Evolutionary conservation across 2,329 filamentous ascomycete genomes (phyloP).

Genomic region (Alternaria sp.): DNA sequence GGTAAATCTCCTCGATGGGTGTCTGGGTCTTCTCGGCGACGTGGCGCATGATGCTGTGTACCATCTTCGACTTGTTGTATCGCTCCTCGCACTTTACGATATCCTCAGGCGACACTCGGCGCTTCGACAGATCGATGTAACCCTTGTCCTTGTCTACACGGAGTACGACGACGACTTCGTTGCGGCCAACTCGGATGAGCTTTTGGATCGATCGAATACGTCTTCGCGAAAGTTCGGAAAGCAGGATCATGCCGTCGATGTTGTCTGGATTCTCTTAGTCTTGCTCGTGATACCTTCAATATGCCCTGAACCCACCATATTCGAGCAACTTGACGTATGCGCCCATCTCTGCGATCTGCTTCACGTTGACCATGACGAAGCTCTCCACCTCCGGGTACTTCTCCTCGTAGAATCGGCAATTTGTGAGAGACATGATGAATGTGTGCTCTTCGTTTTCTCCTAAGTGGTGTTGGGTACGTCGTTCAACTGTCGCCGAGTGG

Average conservation of each 20-base stretch:
- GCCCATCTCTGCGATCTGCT: slow-evolving; percentile 99
- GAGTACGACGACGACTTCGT: slow-evolving; percentile 97
- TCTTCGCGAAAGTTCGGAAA: slow-evolving; percentile 95
- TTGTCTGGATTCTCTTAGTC: slow-evolving; percentile 68
- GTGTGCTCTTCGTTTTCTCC: slow-evolving; percentile 21
- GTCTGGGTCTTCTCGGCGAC: slow-evolving; percentile 96
- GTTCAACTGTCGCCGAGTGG: slow-evolving; percentile 11
- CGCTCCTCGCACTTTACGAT: slow-evolving; percentile 98
- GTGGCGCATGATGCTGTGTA: slow-evolving; percentile 98
- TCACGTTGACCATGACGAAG: slow-evolving; percentile 99
- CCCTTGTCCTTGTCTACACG: slow-evolving; percentile 99
- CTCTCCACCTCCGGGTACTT: slow-evolving; percentile 98
- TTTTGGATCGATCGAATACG: slow-evolving; percentile 99
- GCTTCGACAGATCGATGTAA: slow-evolving; percentile 99
- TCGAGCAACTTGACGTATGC: slow-evolving; percentile 99
- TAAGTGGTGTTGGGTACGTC: slow-evolving; percentile 12
- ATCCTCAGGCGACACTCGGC: slow-evolving; percentile 95
- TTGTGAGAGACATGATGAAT: slow-evolving; percentile 86
- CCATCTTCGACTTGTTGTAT: slow-evolving; percentile 99
- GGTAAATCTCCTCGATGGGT: slow-evolving; percentile 94
- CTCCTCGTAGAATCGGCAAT: slow-evolving; percentile 97
- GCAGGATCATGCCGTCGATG: slow-evolving; percentile 99
- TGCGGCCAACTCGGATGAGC: slow-evolving; percentile 95
- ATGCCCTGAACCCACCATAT: slow-evolving; percentile 62
- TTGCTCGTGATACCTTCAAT: background rate